Percentiles rank a stretch among this genome's conserved stretches.
phyloP scores from a whole-genome alignment of 768 basidiomycete species.

The Lactifluus pinguis region DNA sequence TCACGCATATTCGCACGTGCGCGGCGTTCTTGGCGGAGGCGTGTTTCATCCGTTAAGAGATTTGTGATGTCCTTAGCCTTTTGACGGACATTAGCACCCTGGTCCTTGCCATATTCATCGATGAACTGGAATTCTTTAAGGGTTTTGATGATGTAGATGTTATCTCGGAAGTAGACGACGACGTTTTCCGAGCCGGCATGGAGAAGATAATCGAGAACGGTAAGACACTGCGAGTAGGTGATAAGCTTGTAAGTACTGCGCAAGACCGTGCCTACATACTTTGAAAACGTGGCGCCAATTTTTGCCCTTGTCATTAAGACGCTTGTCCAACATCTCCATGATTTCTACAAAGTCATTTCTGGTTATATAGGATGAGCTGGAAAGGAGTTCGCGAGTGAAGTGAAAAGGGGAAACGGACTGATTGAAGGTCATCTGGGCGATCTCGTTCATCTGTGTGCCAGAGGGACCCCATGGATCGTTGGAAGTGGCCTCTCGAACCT shows the following conservation, averaged over 20 bases:
- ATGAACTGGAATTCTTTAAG: constrained; percentile 97
- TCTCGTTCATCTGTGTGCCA: constrained; percentile 98
- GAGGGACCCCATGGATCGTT: constrained; percentile 98
- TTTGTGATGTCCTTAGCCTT: constrained; percentile 99
- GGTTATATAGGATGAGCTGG: not conserved
- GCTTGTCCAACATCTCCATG: constrained; percentile 99
- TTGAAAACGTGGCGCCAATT: constrained; percentile 99
- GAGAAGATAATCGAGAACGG: constrained; percentile 89
- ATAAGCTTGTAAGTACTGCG: not conserved
- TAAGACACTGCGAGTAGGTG: constrained; percentile 55
- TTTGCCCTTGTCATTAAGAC: constrained; percentile 97
- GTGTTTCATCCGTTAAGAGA: constrained; percentile 74
- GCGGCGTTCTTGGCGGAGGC: constrained; percentile 78
- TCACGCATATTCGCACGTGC: constrained; percentile 88
- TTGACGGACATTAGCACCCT: constrained; percentile 95
- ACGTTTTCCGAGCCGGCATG: constrained; percentile 98
- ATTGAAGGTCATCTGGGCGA: constrained; percentile 94
- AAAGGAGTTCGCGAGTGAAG: not conserved
- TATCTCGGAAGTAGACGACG: constrained; percentile 96
- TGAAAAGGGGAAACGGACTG: constrained; percentile 49
- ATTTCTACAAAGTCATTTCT: constrained; percentile 97
- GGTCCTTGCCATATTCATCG: constrained; percentile 93
- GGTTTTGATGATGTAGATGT: constrained; percentile 96
- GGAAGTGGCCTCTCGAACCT: constrained; percentile 92
- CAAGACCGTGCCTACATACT: constrained; percentile 33